phyloP scores from a whole-genome alignment of 108 stramenopile species.

The Skeletonema costatum region DNA sequence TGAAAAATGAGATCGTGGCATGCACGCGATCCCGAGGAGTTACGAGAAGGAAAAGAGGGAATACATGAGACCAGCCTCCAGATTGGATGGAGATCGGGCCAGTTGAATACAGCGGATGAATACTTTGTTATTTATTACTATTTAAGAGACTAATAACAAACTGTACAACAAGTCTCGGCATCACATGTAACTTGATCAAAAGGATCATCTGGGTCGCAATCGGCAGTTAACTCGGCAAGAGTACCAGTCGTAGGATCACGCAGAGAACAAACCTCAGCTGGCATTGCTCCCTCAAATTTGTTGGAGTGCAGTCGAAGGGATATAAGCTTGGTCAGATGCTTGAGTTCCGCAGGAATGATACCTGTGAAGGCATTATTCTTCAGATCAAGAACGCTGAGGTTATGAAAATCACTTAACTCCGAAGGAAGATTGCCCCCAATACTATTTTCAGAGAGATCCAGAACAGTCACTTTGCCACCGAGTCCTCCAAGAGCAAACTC shows the following conservation, averaged over 20 bases:
- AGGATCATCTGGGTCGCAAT: constrained; percentile 18
- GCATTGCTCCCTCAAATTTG: constrained; percentile 57
- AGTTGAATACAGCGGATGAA: not conserved
- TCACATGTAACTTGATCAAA: constrained; percentile 19
- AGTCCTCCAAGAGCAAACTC: constrained; percentile 32
- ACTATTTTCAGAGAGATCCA: constrained; percentile 30
- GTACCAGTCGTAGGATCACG: not conserved
- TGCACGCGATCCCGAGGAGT: too few relatives aligned
- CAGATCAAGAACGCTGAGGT: constrained; percentile 36
- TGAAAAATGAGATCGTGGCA: not conserved
- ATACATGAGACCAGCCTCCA: too few relatives aligned
- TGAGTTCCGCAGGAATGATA: constrained; percentile 60
- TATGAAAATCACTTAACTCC: constrained; percentile 59
- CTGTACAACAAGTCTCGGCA: constrained; percentile 22
- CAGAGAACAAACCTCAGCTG: constrained; percentile 50
- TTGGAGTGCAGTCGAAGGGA: constrained; percentile 50
- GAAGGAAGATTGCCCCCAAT: constrained; percentile 49
- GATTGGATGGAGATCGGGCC: too few relatives aligned
- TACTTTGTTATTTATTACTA: not conserved
- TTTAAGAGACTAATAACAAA: constrained; percentile 15
- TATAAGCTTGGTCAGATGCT: constrained; percentile 45
- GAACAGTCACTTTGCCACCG: constrained; percentile 22
- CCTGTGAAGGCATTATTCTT: constrained; percentile 50
- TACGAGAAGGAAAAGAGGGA: too few relatives aligned
- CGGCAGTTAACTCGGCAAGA: constrained; percentile 18